Evolutionary conservation across 2,329 filamentous ascomycete species (phyloP), one percentile per base, ranked within the genome.

Genomic region (Ophiocordyceps camponoti-leonardi): DNA sequence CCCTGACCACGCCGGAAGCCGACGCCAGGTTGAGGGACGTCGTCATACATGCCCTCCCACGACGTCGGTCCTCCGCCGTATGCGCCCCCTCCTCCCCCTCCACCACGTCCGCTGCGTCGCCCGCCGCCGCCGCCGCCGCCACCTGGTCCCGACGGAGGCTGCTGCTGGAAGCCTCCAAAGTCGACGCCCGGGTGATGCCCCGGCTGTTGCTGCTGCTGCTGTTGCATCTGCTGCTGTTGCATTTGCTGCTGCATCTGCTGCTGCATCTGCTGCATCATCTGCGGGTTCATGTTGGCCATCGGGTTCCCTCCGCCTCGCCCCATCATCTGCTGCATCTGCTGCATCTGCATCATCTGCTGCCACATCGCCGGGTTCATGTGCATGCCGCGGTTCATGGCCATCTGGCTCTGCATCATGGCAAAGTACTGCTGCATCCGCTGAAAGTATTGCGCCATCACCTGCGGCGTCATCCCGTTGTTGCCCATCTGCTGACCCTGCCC

Each of bases 21-120:
- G 19, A 55, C 53, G 47, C 63, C 62, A 65, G 86, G 86, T 58
- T 90, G 86, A 16, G 87, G 88, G 2, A 88, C 85, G 60, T 95
- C 90, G 59, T 96, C 90, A 61, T 95, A 96, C 87, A 94, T 94
- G 56, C 90, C 90, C 61, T 96, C 90, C 87, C 88, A 95, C 39
- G 82, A 88, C 22, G 84, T 86, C n/a, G 83, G 82, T 16, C 78
- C 79, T 41, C 77, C 78, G 47, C 68, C 67, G 35, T 66, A 73
- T 56, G 61, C 71, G 8, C 55, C 58, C 35, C 54, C 53, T 33
- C 51, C 53, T 56, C 61, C 71, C 8, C 55, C 58, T 39, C 54
- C 53, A 35, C 51, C 53, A 14, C 20, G 49, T 16, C 49, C 42
- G 26, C 50, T 49, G n/a, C 52, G 50, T 28, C 50, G 44, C 8